These are phyloP conservation scores for Royoungia palumana DNA, from an alignment of 768 basidiomycete species.

Conservation along the genomic window DNA sequence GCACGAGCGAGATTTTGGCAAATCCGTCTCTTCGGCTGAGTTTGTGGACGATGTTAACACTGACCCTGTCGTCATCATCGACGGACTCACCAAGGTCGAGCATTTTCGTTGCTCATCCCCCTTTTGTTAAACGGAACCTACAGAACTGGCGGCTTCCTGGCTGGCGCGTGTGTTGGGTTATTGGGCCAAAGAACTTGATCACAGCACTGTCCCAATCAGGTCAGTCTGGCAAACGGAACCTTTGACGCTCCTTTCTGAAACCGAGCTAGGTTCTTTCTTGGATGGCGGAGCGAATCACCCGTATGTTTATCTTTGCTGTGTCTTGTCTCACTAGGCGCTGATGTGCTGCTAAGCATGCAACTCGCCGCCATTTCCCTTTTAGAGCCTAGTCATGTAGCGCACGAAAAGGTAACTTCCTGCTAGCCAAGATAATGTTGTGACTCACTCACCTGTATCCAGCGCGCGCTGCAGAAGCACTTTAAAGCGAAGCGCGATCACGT, in stretches of 20 bases:
- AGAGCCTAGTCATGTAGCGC: conserved; percentile 60
- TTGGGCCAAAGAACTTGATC: conserved; percentile 86
- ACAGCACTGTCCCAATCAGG: conserved; percentile 90
- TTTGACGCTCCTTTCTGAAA: not conserved
- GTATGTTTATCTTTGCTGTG: conserved; percentile 40
- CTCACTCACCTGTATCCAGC: conserved; percentile 32
- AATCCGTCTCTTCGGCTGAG: conserved; percentile 76
- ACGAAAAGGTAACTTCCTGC: conserved; percentile 56
- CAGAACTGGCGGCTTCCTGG: conserved; percentile 95
- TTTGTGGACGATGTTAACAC: conserved; percentile 86
- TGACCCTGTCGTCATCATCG: conserved; percentile 82
- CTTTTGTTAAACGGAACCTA: conserved; percentile 13
- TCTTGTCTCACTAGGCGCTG: not conserved
- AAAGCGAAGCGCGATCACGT: conserved; percentile 89
- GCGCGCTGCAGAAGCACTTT: conserved; percentile 88
- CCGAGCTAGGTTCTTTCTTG: conserved; percentile 67
- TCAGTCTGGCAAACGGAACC: conserved; percentile 15
- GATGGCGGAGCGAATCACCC: conserved; percentile 95
- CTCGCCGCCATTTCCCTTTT: conserved; percentile 84
- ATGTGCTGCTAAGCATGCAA: conserved; percentile 57
- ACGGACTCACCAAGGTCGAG: conserved; percentile 85
- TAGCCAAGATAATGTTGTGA: too few relatives aligned
- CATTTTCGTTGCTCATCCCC: not conserved
- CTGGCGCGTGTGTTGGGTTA: conserved; percentile 92
- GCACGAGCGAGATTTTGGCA: conserved; percentile 65